A percentile compares a stretch with the other conserved stretches of the same genome.
These are phyloP conservation scores for Phialocephala subalpina DNA, from an alignment of 2,329 filamentous ascomycete species.

Conservation along the genomic window DNA sequence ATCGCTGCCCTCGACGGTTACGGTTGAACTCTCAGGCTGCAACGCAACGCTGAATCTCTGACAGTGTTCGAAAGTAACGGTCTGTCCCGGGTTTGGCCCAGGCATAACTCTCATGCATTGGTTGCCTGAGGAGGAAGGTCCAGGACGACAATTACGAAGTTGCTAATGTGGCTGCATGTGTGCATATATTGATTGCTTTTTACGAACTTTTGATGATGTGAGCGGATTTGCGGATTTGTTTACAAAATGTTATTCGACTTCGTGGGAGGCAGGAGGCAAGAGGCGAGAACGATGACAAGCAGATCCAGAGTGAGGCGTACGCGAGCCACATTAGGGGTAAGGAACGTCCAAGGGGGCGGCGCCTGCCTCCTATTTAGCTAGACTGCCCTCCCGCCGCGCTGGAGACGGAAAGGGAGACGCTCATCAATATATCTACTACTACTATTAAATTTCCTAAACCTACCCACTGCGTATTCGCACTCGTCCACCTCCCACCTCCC, in stretches of 20 bases:
- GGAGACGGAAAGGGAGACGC: conserved; percentile 7
- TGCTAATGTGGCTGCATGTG: conserved; percentile 4
- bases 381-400: conserved; percentile 9
- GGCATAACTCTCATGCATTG: conserved; percentile 2
- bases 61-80: background rate
- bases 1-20: background rate
- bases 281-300: background rate
- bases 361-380: conserved; percentile 13
- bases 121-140: background rate
- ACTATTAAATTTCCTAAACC: background rate
- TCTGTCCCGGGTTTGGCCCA: background rate
- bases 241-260: background rate
- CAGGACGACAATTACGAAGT: conserved; percentile 6
- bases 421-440: background rate
- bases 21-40: background rate
- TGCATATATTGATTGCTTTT: background rate
- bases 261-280: background rate
- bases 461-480: background rate
- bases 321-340: background rate
- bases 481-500: no score
- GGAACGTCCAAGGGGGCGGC: background rate
- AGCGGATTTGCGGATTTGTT: no score
- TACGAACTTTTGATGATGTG: conserved; percentile 9
- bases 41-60: background rate
- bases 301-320: background rate